Evolutionary conservation across 164 flowering plant species (phyloP), one percentile per base, ranked within the genome.

Genomic region (Magnolia changhungtana): DNA sequence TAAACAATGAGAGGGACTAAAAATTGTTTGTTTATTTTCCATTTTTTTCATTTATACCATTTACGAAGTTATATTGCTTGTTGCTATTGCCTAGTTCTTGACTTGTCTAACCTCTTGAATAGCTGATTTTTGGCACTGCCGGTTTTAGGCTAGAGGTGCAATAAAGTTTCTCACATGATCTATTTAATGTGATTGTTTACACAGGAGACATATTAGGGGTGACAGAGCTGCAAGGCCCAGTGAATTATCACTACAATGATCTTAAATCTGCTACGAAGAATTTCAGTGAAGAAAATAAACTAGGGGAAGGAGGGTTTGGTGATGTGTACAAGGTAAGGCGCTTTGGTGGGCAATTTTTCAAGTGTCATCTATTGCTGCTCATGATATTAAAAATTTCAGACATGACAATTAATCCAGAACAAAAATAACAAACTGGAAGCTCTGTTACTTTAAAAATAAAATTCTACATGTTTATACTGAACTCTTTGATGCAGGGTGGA

Each of bases 221-320:
- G 10, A 58, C 72, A 0, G 89, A 89, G 81, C 73, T 89, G 74
- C 85, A 79, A 71, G 90, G 90, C 2, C 88, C 92, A 23, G 73
- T 67, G 52, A 81, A 23, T 21, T 89, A 80, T 78, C 82, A 67
- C 4, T 86, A 85, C 76, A 84, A 79, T 49, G 88, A 87, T 68
- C 79, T 89, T 79, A 82, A 73, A 72, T 23, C 78, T 63, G 88
- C 92, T 50, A 87, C 90, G 13, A 77, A 71, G 50, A 82, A 79
- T 59, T 89, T 89, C 65, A 83, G 83, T 55, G 87, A 81, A 72
- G 87, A 83, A 59, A 82, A 81, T 51, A 89, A 85, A 74, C 84
- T 89, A 4, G 92, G 92, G 58, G 87, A 81, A 81, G 92, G 92
- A 77, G 89, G 92, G 16, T 89, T 87, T 78, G 88, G 90, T 21